Evolutionary conservation across 2,329 filamentous ascomycete species (phyloP).

Genomic region (Phaeosphaeriaceae sp.): DNA sequence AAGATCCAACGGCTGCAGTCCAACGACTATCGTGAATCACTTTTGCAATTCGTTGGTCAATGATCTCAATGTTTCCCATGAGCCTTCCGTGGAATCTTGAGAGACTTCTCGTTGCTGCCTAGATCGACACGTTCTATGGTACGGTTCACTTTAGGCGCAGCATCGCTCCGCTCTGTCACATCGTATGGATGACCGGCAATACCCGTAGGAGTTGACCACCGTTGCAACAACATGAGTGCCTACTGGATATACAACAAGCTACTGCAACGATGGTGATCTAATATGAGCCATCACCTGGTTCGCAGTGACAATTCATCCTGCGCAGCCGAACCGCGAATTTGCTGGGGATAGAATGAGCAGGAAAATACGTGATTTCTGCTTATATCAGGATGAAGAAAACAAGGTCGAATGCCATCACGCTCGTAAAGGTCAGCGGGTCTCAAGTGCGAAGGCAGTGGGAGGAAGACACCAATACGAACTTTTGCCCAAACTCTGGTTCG

Average conservation of each 20-base stretch:
- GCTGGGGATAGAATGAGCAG: neutral
- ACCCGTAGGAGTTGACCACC: neutral
- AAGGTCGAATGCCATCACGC: too few relatives aligned
- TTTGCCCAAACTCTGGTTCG: neutral
- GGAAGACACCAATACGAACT: neutral
- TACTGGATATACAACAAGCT: neutral
- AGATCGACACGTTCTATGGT: neutral
- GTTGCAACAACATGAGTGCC: neutral
- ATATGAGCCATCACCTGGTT: neutral
- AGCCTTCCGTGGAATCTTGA: neutral
- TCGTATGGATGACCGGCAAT: neutral
- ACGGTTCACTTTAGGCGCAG: neutral
- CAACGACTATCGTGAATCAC: neutral
- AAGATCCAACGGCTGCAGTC: neutral
- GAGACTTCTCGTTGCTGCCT: neutral
- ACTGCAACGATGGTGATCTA: neutral
- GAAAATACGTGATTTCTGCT: too few relatives aligned
- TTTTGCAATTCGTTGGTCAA: neutral
- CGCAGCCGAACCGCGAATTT: neutral
- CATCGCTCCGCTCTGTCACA: neutral
- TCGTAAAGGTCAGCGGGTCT: too few relatives aligned
- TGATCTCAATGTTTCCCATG: neutral
- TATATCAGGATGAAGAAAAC: too few relatives aligned
- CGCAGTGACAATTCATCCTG: neutral
- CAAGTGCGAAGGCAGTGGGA: neutral